A percentile compares a stretch with the other conserved stretches of the same genome.
These are phyloP conservation scores for sorghum (Sorghum bicolor) DNA, from an alignment of 176 grass and related monocot species.

Conservation along the genomic window Sorghum_bicolor_NCBIv3 NC_012872.2:59504501-59505000, in stretches of 20 bases:
- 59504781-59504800: too few relatives aligned
- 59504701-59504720: not conserved
- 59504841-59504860: too few relatives aligned
- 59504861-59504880: too few relatives aligned
- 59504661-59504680: not conserved
- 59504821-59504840: too few relatives aligned
- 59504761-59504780: not conserved
- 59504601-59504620: constrained; percentile 97
- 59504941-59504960: too few relatives aligned
- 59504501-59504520: constrained; percentile 80
- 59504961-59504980: too few relatives aligned
- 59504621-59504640: constrained; percentile 46
- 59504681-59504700: not conserved
- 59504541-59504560: not conserved
- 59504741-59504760: not conserved
- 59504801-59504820: too few relatives aligned
- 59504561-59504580: not conserved
- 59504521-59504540: not conserved
- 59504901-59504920: too few relatives aligned
- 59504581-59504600: too few relatives aligned
- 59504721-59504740: not conserved
- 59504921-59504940: too few relatives aligned
- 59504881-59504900: too few relatives aligned
- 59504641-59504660: constrained; percentile 22
- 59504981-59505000: too few relatives aligned